Conservation (phyloP, 1,284 basidiomycete species). For the Cryptococcus wingfieldii region DNA sequence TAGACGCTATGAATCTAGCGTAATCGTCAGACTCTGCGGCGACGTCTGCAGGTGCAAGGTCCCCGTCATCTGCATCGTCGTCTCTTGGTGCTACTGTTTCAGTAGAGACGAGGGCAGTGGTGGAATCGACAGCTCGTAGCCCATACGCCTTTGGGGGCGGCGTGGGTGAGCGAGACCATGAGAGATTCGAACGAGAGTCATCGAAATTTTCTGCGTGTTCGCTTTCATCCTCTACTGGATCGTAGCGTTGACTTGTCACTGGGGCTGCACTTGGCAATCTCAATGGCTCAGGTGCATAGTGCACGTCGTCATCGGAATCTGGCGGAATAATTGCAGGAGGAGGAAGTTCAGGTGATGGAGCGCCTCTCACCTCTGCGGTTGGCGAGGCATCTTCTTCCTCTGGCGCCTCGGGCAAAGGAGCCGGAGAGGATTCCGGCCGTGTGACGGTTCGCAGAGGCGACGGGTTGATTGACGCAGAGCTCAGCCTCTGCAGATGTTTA, state of each 20-base stretch:
- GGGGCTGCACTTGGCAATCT: neutral
- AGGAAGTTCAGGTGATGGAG: too few relatives aligned
- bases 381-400: neutral
- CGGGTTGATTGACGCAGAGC: slow-evolving; percentile 9
- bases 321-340: too few relatives aligned
- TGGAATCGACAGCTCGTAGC: slow-evolving; percentile 21
- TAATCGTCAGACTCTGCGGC: slow-evolving; percentile 85
- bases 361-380: too few relatives aligned
- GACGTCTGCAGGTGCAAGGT: slow-evolving; percentile 61
- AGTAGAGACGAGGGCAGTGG: slow-evolving; percentile 11
- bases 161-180: slow-evolving; percentile 44
- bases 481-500: slow-evolving; percentile 2
- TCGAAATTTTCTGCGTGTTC: slow-evolving; percentile 17
- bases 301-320: slow-evolving; percentile 8
- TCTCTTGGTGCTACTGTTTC: slow-evolving; percentile 18
- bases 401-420: neutral
- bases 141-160: slow-evolving; percentile 8
- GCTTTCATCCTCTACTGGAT: neutral
- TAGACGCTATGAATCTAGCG: slow-evolving; percentile 81
- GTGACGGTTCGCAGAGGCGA: slow-evolving; percentile 11
- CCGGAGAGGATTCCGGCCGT: slow-evolving; percentile 7
- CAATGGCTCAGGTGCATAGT: neutral
- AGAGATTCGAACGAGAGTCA: slow-evolving; percentile 32
- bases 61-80: slow-evolving; percentile 50
- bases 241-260: neutral